phyloP scores from a whole-genome alignment of 2,329 filamentous ascomycete species.

The Curvularia sp. region DNA sequence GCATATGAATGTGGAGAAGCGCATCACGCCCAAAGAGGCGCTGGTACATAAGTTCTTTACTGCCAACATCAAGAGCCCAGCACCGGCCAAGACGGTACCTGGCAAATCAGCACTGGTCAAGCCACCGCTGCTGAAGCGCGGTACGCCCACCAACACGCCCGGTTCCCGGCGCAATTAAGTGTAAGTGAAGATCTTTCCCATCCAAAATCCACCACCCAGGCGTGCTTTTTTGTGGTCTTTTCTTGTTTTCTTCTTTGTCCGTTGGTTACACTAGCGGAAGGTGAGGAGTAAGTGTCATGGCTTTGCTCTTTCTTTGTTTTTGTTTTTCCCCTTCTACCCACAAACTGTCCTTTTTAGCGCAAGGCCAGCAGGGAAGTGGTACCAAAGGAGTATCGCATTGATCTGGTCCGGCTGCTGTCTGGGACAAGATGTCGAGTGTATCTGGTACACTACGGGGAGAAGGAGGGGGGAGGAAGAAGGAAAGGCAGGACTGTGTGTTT shows the following conservation, averaged over 20 bases:
- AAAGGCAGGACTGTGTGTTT: not conserved
- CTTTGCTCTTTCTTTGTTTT: not conserved
- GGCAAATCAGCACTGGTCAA: constrained; percentile 39
- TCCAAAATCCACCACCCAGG: too few species aligned
- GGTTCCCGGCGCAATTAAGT: constrained; percentile 17
- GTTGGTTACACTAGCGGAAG: not conserved
- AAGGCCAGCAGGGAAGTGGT: not conserved
- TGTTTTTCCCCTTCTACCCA: not conserved
- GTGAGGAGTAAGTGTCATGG: not conserved
- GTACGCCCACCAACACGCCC: constrained; percentile 21
- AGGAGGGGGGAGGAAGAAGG: not conserved
- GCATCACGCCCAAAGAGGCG: constrained; percentile 85
- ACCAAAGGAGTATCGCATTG: not conserved
- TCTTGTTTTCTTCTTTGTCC: not conserved
- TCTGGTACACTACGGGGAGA: not conserved
- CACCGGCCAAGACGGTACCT: constrained; percentile 21
- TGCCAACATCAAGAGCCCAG: constrained; percentile 29
- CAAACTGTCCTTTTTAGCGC: not conserved
- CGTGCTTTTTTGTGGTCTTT: not conserved
- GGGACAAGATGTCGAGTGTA: not conserved
- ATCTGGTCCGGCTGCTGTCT: not conserved
- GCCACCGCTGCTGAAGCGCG: constrained; percentile 34
- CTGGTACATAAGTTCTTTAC: constrained; percentile 86
- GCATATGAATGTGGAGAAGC: constrained; percentile 88
- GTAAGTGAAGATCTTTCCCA: constrained; percentile 13